phyloP scores from a whole-genome alignment of 108 stramenopile species.

The Nannochloropsis gaditana region DNA sequence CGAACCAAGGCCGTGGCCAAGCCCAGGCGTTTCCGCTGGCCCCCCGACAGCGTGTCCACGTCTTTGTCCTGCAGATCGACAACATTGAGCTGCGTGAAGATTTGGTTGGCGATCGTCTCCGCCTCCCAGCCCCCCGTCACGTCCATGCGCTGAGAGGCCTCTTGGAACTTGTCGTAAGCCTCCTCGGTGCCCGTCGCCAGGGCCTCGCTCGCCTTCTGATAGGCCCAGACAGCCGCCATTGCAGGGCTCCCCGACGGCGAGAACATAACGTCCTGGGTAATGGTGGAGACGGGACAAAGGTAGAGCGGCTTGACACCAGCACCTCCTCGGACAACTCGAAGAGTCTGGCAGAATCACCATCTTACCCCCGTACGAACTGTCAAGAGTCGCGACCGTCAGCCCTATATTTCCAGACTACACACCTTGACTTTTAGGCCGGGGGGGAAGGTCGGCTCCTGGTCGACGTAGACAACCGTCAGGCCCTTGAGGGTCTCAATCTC shows the following conservation, averaged over 20 bases:
- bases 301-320: too few relatives aligned
- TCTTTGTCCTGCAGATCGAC: constrained; percentile 28
- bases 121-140: constrained; percentile 41
- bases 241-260: background rate
- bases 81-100: constrained; percentile 39
- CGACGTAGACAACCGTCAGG: constrained; percentile 41
- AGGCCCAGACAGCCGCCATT: constrained; percentile 7
- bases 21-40: constrained; percentile 58
- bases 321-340: too few relatives aligned
- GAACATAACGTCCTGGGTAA: background rate
- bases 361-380: too few relatives aligned
- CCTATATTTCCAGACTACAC: too few relatives aligned
- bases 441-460: constrained; percentile 44
- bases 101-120: constrained; percentile 44
- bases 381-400: too few relatives aligned
- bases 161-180: constrained; percentile 4
- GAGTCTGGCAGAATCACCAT: too few relatives aligned
- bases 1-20: constrained; percentile 52
- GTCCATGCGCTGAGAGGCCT: background rate
- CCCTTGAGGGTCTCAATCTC: constrained; percentile 34
- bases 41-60: constrained; percentile 51
- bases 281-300: too few relatives aligned
- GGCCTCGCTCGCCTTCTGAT: background rate
- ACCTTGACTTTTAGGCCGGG: constrained; percentile 16
- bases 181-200: background rate